These are phyloP conservation scores for Aspergillus texensis DNA, from an alignment of 2,329 filamentous ascomycete species.

Conservation along the genomic window DNA sequence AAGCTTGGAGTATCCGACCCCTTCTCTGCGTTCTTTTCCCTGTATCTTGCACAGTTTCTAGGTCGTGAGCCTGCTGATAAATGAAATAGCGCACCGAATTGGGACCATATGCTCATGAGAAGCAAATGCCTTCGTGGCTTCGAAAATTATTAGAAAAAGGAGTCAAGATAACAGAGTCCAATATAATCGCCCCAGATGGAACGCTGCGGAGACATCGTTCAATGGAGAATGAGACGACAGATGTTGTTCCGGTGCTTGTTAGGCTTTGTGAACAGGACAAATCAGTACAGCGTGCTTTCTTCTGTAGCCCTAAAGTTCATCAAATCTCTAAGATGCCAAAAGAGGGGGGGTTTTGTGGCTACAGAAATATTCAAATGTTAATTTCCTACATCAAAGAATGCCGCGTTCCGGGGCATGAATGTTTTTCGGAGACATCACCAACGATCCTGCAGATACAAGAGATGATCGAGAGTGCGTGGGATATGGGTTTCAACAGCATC, in stretches of 20 bases:
- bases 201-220: constrained; percentile 44
- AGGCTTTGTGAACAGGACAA: constrained; percentile 67
- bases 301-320: constrained; percentile 74
- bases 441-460: constrained; percentile 83
- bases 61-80: constrained; percentile 19
- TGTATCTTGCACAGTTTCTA: background rate
- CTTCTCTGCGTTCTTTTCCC: background rate
- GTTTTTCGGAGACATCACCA: constrained; percentile 66
- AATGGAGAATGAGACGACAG: constrained; percentile 52
- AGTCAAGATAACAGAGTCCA: constrained; percentile 58
- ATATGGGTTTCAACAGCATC: constrained; percentile 74
- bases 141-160: constrained; percentile 63
- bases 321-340: constrained; percentile 81
- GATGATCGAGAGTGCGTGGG: constrained; percentile 85
- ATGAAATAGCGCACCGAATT: constrained; percentile 59
- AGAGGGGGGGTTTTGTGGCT: constrained; percentile 92
- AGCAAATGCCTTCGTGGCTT: constrained; percentile 73
- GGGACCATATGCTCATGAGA: constrained; percentile 72
- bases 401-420: constrained; percentile 58
- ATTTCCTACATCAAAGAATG: constrained; percentile 73
- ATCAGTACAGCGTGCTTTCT: constrained; percentile 69
- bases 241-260: constrained; percentile 64
- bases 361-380: constrained; percentile 92
- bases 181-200: constrained; percentile 51
- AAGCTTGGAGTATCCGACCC: constrained; percentile 33